Base-by-base conservation (phyloP, 495 filamentous ascomycete genomes). In the Cryomyces minteri region DNA sequence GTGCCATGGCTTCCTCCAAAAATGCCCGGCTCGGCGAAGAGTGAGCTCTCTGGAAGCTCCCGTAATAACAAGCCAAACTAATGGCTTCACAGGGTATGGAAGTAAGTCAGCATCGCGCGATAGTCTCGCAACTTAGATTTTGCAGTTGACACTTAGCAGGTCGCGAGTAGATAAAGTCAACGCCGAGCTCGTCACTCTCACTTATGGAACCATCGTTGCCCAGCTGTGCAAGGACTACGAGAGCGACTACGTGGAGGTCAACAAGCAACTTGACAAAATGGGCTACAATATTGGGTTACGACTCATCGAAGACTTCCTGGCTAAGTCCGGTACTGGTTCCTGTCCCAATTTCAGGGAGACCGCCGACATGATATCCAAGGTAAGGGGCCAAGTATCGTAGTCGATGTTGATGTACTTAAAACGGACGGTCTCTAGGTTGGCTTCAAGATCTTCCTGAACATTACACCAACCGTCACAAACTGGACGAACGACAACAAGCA, bases 381-480 rank as follows among this genome's bases (percentile, higher is more conserved):
- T 92, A 61, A 29, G 64, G 52, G 7, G 14, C 6, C 25, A 30
- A 5, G 45, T 29, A 38, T 3, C 12, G 34, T 10, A 9, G 12
- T 38, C 34, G 37, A 25, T n/a, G 33, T n/a, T 18, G 25, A 10
- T 38, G 9, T 38, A 38, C 9, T 38, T 1, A 9, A 1, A 38
- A 32, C 44, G 51, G 30, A 48, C 37, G 28, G 7, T 33, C 28
- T 7, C 29, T 53, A 95, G 88, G 80, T 95, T 50, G 90, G 90
- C 45, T 98, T 98, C 66, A 96, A 96, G 69, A 92, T 96, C 47
- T 98, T 98, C 62, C 75, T 98, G 45, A 98, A 98, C 54, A 84
- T 95, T 53, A 87, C 87, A n/a, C 90, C 90, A 4, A 83, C 80
- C 4, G 79, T 96, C 52, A 84, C 86, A 41, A 94, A 94, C 60